Evolutionary conservation across 306 rosid genomes (phyloP).

Genomic region (Dalbergia cochinchinensis): DNA sequence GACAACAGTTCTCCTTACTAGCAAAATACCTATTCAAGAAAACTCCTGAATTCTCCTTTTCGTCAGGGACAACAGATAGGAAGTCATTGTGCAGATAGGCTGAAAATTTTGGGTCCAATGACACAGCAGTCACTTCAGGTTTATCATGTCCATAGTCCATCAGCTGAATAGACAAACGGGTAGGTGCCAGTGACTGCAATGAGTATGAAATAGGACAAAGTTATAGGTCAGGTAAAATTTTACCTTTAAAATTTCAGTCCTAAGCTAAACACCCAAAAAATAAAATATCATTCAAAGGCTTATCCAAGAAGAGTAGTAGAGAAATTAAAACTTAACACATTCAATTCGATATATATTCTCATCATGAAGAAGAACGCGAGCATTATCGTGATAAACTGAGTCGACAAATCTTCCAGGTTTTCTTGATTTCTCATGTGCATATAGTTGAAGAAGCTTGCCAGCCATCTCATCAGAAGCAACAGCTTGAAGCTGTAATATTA

Average conservation of each 20-base stretch:
- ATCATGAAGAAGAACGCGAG: conserved; percentile 93
- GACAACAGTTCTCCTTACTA: conserved; percentile 36
- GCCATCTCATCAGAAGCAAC: conserved; percentile 92
- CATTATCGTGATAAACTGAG: conserved; percentile 91
- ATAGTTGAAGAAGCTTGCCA: conserved; percentile 90
- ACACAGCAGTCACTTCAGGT: conserved; percentile 94
- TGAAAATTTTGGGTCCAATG: conserved; percentile 94
- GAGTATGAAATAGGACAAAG: conserved; percentile 19
- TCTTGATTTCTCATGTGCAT: conserved; percentile 90
- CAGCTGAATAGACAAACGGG: conserved; percentile 83
- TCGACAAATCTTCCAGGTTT: conserved; percentile 83
- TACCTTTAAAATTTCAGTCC: conserved; percentile 5
- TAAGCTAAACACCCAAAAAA: conserved; percentile 11
- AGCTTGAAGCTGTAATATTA: conserved; percentile 82
- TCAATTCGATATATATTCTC: conserved; percentile 92
- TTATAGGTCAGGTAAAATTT: conserved; percentile 21
- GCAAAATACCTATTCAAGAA: conserved; percentile 82
- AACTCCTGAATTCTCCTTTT: conserved; percentile 78
- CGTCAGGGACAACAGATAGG: conserved; percentile 83
- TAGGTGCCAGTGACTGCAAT: conserved; percentile 71
- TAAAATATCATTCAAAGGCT: conserved; percentile 12
- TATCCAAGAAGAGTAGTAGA: conserved; percentile 40
- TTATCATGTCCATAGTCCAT: conserved; percentile 94
- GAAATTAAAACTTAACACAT: conserved; percentile 69
- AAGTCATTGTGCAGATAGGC: conserved; percentile 81